Evolutionary conservation across 106 monocot species (phyloP), one percentile per base, ranked within the genome.

Genomic region (Acanthochlamys bracteata): DNA sequence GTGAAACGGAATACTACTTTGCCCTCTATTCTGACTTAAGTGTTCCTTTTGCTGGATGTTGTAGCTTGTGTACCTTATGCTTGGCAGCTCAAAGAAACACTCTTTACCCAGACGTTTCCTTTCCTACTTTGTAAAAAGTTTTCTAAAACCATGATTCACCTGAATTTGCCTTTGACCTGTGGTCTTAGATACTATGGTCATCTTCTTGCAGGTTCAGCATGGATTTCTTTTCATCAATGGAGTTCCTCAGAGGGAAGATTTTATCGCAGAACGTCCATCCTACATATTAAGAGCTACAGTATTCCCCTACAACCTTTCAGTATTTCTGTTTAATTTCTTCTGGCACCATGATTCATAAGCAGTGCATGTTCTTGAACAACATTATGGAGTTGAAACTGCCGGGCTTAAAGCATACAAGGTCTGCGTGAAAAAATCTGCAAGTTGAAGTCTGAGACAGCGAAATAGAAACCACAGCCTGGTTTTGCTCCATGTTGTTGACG

Each of bases 401-500:
- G 42, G 62, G 63, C 41, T 4, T 20, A 39, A 16, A 39, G 42
- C 4, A 17, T 24, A 12, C 26, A 26, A 27, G 43, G 43, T 11
- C 24, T 55, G 67, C 20, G 19, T 43, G 54, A 11, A 23, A 54
- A 24, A 53, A 20, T 6, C 1, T 9, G 49, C 20, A 14, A 19
- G 24, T 66, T 21, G 27, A 4, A 53, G 49, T 7, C 53, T 26
- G 42, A 25, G 27, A 25, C 17, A 45, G 46, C 20, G 47, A 66
- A 59, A 66, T 46, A 25, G 15, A 23, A 64, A 55, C 23, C 10
- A 41, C 51, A 55, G 41, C 17, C 54, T 55, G 62, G 54, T 63
- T n/a, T 63, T 62, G 62, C 71, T 71, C 71, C 63, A 63, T 71
- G 71, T 59, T 71, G 71, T 65, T 73, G 72, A 73, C 73, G 45